Base-by-base conservation (phyloP, 1,139 yeast species). In the Hansenula lynferdii region DNA sequence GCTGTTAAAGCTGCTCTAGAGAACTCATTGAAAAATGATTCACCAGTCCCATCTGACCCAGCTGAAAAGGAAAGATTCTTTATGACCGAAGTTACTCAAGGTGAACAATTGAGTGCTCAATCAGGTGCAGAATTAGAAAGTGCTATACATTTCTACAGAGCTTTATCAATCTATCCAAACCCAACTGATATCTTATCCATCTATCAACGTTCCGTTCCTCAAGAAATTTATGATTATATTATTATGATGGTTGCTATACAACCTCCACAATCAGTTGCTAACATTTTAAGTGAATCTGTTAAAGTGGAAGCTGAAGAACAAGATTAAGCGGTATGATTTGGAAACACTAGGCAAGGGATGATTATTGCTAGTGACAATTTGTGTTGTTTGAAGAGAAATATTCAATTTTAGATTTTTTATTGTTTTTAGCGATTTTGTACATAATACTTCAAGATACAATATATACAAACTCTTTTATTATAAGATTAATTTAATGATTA, bases 91-190 rank as follows among this genome's bases (percentile, higher is more conserved):
- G 90, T 90, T 42, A 84, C 89, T 39, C 61, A 72, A 39, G 97
- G 96, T 59, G 97, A 90, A 61, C 80, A 77, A 61, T 67, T 80
- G 48, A 73, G 82, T 41, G 54, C 58, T 33, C 60, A 68, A 31
- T 78, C 84, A 47, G 78, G 75, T 45, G 69, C 72, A 52, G 82
- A 80, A 60, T 64, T 82, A 46, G 86, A 81, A 42, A 83, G 96
- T 31, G 97, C 97, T 31, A 70, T 89, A 51, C 77, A 85, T 53
- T 92, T 89, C 74, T 92, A 92, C 75, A 85, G 89, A 64, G 97
- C 97, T n/a, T 73, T 92, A 58, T 77, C 86, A 27, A 90, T 89
- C 37, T 92, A 90, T 64, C 97, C 98, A 45, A 85, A 85, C 64
- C 98, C 97, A 42, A 83, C 94, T 42, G 96, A 87, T 53, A 77